Evolutionary conservation across 352 stramenopile genomes (phyloP), one percentile per base, ranked within the genome.

Genomic region (Phytopythium chamaehyphon): DNA sequence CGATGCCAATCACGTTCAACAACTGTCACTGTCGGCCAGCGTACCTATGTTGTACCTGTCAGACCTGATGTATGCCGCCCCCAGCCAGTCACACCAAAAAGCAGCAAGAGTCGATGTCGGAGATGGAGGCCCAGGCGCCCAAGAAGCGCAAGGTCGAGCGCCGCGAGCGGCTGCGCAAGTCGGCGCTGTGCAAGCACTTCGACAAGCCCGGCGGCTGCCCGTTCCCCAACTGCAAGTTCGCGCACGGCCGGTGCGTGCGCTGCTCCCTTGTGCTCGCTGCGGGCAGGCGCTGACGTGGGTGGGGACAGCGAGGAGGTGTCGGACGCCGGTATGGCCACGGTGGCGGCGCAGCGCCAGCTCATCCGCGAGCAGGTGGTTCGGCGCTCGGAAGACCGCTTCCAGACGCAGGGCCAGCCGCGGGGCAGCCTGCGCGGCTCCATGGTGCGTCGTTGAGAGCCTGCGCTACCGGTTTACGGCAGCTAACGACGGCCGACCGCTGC

Each of bases 121-220:
- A 33, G n/a, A 28, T 23, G 18, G 37, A 4, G 18, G 3, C 47
- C 23, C 40, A 42, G 22, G 59, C 53, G 24, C 55, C 50, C 53
- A 92, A 91, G 56, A 90, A 88, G 57, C 79, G 79, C 35, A 69
- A 69, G 35, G 66, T 73, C 6, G 74, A 90, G 55, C 73, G 80
- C 24, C 70, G 75, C 45, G 69, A 88, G 53, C 73, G 77, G 54
- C 60, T 87, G 42, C 73, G 70, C 61, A 94, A 94, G 65, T 86
- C 79, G 26, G 77, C 77, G 51, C 60, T 94, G 31, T 94, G 84
- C 66, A 88, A 88, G 56, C 84, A 90, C 64, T 94, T 90, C 57
- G 82, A 90, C 73, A 88, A 88, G 37, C 81, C 84, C 7, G 77
- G 69, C 19, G 84, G 84, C 8, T 94, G 84, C 59, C 84, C 84